Conservation (phyloP, 148 eudicot species). For the Gaultheria prostrata region DNA sequence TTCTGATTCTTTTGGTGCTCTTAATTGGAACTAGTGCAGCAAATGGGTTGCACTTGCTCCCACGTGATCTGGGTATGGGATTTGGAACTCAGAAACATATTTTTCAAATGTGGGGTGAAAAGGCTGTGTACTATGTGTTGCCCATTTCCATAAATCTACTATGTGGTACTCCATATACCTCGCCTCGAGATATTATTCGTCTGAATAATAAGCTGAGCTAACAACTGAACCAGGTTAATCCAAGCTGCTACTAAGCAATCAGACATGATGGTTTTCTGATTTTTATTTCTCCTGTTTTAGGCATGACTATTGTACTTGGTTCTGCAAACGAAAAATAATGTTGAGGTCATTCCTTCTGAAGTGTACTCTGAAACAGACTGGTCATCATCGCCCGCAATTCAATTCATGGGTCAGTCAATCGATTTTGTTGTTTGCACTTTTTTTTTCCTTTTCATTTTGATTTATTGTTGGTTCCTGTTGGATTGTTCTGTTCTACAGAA, state of each 20-base stretch:
- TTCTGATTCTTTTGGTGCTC: not conserved
- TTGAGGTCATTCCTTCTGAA: conserved; percentile 37
- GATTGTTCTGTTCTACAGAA: conserved; percentile 21
- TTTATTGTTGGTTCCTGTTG: conserved; percentile 6
- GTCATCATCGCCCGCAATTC: conserved; percentile 20
- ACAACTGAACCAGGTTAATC: not conserved
- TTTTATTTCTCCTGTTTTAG: not conserved
- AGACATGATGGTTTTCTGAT: not conserved
- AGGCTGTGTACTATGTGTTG: not conserved
- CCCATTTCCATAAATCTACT: not conserved
- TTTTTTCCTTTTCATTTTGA: not conserved
- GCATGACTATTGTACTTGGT: not conserved
- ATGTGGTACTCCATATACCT: not conserved
- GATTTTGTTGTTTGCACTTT: not conserved
- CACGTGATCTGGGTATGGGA: not conserved
- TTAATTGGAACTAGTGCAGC: not conserved
- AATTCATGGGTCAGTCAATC: conserved; percentile 39
- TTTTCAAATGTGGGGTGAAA: not conserved
- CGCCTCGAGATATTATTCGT: not conserved
- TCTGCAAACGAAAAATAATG: conserved; percentile 24
- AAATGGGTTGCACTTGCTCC: not conserved
- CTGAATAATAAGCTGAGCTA: not conserved
- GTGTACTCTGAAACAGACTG: conserved; percentile 24
- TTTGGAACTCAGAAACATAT: not conserved
- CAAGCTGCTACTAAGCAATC: not conserved